A percentile compares a stretch with the other conserved stretches of the same genome.
Conservation (phyloP, 768 basidiomycete genomes). For the Rossbeevera mucosa region DNA sequence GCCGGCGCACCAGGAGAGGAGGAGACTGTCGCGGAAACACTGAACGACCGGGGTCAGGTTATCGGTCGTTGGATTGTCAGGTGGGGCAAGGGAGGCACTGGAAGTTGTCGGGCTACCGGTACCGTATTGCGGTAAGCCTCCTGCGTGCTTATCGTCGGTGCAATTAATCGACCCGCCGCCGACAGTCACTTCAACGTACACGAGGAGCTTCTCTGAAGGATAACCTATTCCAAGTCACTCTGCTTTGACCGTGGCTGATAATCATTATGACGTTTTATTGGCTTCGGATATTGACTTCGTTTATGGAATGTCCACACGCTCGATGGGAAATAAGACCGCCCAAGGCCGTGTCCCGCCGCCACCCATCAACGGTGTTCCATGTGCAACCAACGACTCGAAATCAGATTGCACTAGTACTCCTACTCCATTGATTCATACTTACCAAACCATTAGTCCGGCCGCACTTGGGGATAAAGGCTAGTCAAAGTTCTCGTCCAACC, state of each 20-base stretch:
- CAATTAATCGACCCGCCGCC: neutral
- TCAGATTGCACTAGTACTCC: neutral
- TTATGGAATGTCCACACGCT: neutral
- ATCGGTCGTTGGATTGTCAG: constrained; percentile 75
- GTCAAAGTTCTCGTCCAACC: neutral
- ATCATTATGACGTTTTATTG: neutral
- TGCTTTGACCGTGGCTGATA: neutral
- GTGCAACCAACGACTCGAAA: neutral
- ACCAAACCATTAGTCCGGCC: neutral
- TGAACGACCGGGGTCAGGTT: constrained; percentile 51
- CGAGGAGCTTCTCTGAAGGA: constrained; percentile 39
- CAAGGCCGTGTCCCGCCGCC: neutral
- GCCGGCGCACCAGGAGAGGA: constrained; percentile 45
- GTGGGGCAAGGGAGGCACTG: constrained; percentile 65
- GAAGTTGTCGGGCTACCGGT: constrained; percentile 61
- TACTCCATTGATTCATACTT: neutral
- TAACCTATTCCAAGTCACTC: neutral
- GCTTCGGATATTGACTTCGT: neutral
- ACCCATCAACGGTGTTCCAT: neutral
- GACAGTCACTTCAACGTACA: constrained; percentile 50
- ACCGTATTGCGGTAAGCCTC: constrained; percentile 55
- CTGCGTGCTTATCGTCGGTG: neutral
- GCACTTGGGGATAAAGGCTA: neutral
- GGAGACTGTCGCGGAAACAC: constrained; percentile 79
- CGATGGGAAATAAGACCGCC: neutral